A percentile compares a stretch with the other conserved stretches of the same genome.
Evolutionary conservation across 2,329 filamentous ascomycete species (phyloP).

Genomic region (Aureobasidium sp.): DNA sequence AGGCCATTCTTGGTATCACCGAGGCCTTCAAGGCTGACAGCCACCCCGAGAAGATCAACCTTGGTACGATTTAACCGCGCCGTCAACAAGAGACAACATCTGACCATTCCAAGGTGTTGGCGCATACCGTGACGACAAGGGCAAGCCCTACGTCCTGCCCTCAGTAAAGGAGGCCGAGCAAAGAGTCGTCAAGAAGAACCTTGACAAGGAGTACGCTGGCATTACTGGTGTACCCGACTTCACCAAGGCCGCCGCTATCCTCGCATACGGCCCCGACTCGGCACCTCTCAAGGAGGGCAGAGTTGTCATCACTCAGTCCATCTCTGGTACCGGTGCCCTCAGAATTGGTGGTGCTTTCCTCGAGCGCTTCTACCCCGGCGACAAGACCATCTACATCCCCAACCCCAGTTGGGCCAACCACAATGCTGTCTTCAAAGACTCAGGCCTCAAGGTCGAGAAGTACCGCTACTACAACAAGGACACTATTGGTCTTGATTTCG

Average conservation of each 20-base stretch:
- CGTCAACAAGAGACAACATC: not conserved
- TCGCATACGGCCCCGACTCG: constrained; percentile 82
- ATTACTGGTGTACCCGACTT: constrained; percentile 95
- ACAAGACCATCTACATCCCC: constrained; percentile 95
- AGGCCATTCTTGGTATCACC: constrained; percentile 78
- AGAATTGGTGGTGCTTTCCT: constrained; percentile 93
- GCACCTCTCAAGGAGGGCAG: constrained; percentile 63
- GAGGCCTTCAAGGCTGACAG: constrained; percentile 98
- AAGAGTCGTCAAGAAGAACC: constrained; percentile 64
- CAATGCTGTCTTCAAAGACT: constrained; percentile 90
- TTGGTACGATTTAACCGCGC: constrained; percentile 49
- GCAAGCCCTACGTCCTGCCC: constrained; percentile 95
- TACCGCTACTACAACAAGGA: constrained; percentile 99
- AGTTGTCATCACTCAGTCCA: constrained; percentile 90
- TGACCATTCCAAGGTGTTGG: constrained; percentile 61
- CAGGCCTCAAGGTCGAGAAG: constrained; percentile 81
- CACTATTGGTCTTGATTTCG: constrained; percentile 95
- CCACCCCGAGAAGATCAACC: constrained; percentile 94
- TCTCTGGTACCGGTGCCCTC: constrained; percentile 94
- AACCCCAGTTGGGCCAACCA: constrained; percentile 98
- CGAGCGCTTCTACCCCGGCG: constrained; percentile 78
- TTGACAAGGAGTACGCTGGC: constrained; percentile 97
- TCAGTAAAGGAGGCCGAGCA: constrained; percentile 85
- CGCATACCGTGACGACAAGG: constrained; percentile 95
- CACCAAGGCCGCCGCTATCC: constrained; percentile 80